A percentile compares a stretch with the other conserved stretches of the same genome.
phyloP scores from a whole-genome alignment of 2,329 filamentous ascomycete genomes.

The Orbilia oligospora region DNA sequence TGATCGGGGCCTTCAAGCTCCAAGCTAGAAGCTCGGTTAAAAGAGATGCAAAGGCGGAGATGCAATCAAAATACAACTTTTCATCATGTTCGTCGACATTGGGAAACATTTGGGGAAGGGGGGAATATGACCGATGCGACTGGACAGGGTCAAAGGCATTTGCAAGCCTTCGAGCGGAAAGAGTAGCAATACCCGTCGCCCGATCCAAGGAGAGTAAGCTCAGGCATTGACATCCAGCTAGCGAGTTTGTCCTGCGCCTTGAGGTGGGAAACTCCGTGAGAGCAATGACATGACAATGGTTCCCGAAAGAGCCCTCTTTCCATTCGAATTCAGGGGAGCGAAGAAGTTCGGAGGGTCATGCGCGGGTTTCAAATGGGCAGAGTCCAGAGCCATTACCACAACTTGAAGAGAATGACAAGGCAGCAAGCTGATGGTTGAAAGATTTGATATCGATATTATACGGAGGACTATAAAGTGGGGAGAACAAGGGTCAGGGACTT shows the following conservation, averaged over 20 bases:
- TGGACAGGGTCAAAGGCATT: slow-evolving; percentile 21
- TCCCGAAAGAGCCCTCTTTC: neutral
- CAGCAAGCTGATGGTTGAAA: slow-evolving; percentile 36
- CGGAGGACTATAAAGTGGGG: slow-evolving; percentile 40
- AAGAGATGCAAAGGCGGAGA: slow-evolving; percentile 36
- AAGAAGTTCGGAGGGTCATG: slow-evolving; percentile 20
- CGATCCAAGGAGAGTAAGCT: slow-evolving; percentile 18
- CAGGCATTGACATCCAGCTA: slow-evolving; percentile 35
- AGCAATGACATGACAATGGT: slow-evolving; percentile 22
- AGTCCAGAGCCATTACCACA: slow-evolving; percentile 20
- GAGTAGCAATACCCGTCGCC: slow-evolving; percentile 27
- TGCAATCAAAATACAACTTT: slow-evolving; percentile 29
- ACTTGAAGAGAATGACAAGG: slow-evolving; percentile 11
- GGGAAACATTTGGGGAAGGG: slow-evolving; percentile 22
- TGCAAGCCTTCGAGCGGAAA: slow-evolving; percentile 35
- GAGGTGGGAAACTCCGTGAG: slow-evolving; percentile 35
- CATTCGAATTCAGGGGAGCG: slow-evolving; percentile 9
- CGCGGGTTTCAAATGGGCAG: slow-evolving; percentile 19
- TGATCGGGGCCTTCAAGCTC: slow-evolving; percentile 46
- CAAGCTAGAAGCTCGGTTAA: slow-evolving; percentile 43
- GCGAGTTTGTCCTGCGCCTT: slow-evolving; percentile 34
- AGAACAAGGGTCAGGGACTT: slow-evolving; percentile 41
- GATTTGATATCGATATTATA: slow-evolving; percentile 41
- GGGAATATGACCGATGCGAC: slow-evolving; percentile 16
- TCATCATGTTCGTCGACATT: slow-evolving; percentile 28